A percentile compares a stretch with the other conserved stretches of the same genome.
Conservation (phyloP, 495 filamentous ascomycete genomes). For the Tricharina praecox region DNA sequence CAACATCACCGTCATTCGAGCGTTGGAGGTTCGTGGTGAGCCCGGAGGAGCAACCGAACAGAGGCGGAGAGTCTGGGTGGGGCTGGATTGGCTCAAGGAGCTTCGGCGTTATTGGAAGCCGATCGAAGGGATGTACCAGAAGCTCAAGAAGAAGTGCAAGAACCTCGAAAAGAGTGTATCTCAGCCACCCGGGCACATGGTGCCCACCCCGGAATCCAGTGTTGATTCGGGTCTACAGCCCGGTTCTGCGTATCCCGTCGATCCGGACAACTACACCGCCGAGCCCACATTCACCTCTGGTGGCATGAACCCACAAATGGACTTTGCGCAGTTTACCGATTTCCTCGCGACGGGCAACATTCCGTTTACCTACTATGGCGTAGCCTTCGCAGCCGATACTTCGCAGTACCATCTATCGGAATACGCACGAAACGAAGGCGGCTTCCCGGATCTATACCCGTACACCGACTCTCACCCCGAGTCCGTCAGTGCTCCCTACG, state of each 20-base stretch:
- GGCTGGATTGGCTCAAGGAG: conserved; percentile 23
- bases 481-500: conserved; percentile 7
- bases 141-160: conserved; percentile 13
- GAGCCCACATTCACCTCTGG: conserved; percentile 11
- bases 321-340: conserved; percentile 3
- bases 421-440: conserved; percentile 19
- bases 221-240: conserved; percentile 17
- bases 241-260: conserved; percentile 15
- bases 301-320: conserved; percentile 6
- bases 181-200: conserved; percentile 7
- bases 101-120: conserved; percentile 26
- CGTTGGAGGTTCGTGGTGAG: conserved; percentile 18
- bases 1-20: conserved; percentile 24
- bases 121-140: conserved; percentile 24
- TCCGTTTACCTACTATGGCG: conserved; percentile 16
- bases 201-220: conserved; percentile 10
- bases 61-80: conserved; percentile 15
- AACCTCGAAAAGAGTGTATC: conserved; percentile 11
- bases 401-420: conserved; percentile 9
- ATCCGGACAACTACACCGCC: conserved; percentile 16
- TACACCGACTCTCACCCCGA: conserved; percentile 2
- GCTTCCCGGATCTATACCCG: conserved; percentile 20
- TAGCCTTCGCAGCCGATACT: conserved; percentile 14
- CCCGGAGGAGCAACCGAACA: conserved; percentile 14
- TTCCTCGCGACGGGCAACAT: conserved; percentile 7